Conservation (phyloP, 495 filamentous ascomycete species). For the Margaritispora aquatica region DNA sequence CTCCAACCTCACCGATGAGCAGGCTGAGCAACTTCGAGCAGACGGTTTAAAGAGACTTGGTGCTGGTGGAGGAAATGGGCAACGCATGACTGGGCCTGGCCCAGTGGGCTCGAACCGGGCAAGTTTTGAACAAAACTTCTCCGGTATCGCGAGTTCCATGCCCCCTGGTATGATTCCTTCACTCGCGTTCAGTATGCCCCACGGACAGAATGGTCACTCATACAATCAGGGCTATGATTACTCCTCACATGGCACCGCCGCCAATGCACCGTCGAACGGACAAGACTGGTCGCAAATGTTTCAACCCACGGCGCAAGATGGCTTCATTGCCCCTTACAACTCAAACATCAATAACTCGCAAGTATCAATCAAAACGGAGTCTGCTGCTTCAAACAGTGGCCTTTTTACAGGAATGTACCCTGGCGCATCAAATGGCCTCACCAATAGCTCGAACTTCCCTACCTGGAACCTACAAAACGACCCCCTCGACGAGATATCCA, state of each 20-base stretch:
- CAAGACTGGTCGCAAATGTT: constrained; percentile 70
- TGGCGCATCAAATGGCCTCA: constrained; percentile 29
- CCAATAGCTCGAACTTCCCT: constrained; percentile 30
- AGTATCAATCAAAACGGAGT: constrained; percentile 46
- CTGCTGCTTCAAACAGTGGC: constrained; percentile 35
- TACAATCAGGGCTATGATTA: constrained; percentile 25
- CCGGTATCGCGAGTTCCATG: constrained; percentile 44
- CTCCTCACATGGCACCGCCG: constrained; percentile 17
- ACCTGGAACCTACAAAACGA: constrained; percentile 37
- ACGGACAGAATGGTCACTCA: constrained; percentile 32
- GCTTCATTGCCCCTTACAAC: constrained; percentile 53
- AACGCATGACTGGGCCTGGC: constrained; percentile 44
- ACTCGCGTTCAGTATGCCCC: constrained; percentile 50
- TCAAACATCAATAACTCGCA: constrained; percentile 42
- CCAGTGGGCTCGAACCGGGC: constrained; percentile 32
- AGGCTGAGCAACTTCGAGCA: constrained; percentile 45
- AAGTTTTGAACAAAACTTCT: constrained; percentile 43
- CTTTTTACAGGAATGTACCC: constrained; percentile 35
- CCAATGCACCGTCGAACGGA: constrained; percentile 16
- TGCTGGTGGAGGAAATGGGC: constrained; percentile 40
- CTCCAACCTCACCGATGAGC: constrained; percentile 22
- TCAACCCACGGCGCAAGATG: constrained; percentile 58
- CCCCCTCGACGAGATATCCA: constrained; percentile 42
- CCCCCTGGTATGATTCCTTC: constrained; percentile 49
- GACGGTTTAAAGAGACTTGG: constrained; percentile 52